Evolutionary conservation across 2,329 filamentous ascomycete species (phyloP), one percentile per base, ranked within the genome.

Genomic region (Bipolaris zeicola): DNA sequence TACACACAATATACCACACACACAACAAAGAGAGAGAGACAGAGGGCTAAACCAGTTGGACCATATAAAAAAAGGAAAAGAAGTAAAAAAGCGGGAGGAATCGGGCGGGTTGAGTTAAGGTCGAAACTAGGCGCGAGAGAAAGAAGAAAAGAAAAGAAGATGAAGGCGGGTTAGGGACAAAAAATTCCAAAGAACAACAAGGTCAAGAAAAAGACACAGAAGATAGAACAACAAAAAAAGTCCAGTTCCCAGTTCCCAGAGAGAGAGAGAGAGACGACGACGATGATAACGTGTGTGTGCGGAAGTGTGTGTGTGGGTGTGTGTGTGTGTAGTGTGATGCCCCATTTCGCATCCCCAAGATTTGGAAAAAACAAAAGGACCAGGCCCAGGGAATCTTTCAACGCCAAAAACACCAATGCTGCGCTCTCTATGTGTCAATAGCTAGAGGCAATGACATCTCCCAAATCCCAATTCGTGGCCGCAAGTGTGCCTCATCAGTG

Each of bases 331-430:
- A 28, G 26, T 43, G 37, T 49, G 51, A 50, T 43, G 44, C 36
- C 26, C 44, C 55, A 50, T 60, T 60, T 52, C 57, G 44, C 22
- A 55, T 54, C 62, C 55, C 61, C 26, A 28, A 28, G 8, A 28
- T 28, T 28, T 28, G 54, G 28, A 60, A 45, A 45, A 46, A 60
- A 41, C 49, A 34, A 41, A 24, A 54, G 39, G 51, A 61, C 55
- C 61, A 63, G 55, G 50, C 62, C 64, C 65, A 66, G 63, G 63
- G 64, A 68, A 68, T 68, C 59, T 66, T 66, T 52, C 61, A 71
- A 73, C 70, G 66, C 72, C 70, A 42, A 55, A 65, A 68, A 75
- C 72, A 69, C 72, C 72, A 63, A 75, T 75, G 72, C 72, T 74
- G 70, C 68, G 69, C 71, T 73, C 71, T 71, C 48, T 56, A 42